phyloP scores from a whole-genome alignment of 2,329 filamentous ascomycete species.

The Claviceps capensis region DNA sequence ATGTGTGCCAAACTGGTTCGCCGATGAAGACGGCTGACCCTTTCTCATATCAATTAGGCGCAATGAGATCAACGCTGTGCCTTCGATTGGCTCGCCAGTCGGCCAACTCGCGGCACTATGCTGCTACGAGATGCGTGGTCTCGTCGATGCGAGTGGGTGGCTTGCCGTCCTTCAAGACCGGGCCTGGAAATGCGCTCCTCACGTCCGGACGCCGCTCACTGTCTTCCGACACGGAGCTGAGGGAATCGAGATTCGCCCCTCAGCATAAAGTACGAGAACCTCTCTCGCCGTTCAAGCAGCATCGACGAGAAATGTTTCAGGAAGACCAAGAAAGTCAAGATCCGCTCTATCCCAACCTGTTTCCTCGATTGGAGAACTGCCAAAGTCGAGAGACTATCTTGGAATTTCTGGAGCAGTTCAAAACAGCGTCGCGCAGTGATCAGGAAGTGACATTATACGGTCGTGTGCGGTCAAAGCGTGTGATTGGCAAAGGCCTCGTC shows the following conservation, averaged over 20 bases:
- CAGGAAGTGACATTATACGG: constrained; percentile 30
- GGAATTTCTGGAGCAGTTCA: constrained; percentile 2
- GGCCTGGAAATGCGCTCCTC: not conserved
- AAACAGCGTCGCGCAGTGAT: constrained; percentile 18
- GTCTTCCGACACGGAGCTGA: constrained; percentile 8
- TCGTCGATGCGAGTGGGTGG: constrained; percentile 1
- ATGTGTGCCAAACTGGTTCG: not conserved
- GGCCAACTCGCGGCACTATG: constrained; percentile 4
- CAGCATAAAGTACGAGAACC: constrained; percentile 11
- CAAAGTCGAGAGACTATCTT: not conserved
- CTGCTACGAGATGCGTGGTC: constrained; percentile 1
- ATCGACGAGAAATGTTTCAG: constrained; percentile 19
- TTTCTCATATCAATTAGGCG: constrained; percentile 11
- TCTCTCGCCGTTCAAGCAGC: constrained; percentile 23
- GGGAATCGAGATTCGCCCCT: constrained; percentile 8
- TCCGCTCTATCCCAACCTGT: constrained; percentile 21
- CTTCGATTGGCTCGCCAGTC: constrained; percentile 22
- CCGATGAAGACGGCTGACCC: constrained; percentile 1
- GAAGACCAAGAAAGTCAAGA: constrained; percentile 20
- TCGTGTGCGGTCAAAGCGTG: constrained; percentile 59
- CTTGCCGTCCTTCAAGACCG: not conserved
- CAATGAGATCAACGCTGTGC: constrained; percentile 24
- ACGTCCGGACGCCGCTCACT: constrained; percentile 7
- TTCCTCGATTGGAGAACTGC: constrained; percentile 21
- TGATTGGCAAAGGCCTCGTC: constrained; percentile 61